These are phyloP conservation scores for Pseudogymnoascus sp. DNA, from an alignment of 2,329 filamentous ascomycete species.

Conservation along the genomic window DNA sequence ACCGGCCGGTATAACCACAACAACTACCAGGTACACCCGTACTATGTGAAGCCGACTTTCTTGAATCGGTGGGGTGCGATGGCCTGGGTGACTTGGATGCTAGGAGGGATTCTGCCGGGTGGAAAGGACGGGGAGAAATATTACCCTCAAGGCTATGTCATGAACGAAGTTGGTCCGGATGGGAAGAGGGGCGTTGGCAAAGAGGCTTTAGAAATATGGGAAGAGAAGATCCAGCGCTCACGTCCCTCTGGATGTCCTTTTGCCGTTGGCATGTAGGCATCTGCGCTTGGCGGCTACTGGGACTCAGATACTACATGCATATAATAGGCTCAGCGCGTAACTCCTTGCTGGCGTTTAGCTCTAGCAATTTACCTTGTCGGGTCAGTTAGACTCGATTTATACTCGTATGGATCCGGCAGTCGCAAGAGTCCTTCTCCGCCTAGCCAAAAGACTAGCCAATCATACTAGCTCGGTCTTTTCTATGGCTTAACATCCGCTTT, in stretches of 20 bases:
- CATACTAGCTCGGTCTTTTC: too few relatives aligned
- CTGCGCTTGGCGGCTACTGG: too few relatives aligned
- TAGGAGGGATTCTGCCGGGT: slow-evolving; percentile 40
- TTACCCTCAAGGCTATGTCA: slow-evolving; percentile 43
- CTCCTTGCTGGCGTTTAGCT: too few relatives aligned
- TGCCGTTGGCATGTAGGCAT: background rate
- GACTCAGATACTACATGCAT: too few relatives aligned
- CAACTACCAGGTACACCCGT: slow-evolving; percentile 54
- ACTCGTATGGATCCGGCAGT: too few relatives aligned
- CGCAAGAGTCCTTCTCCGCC: too few relatives aligned
- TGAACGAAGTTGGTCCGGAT: slow-evolving; percentile 55
- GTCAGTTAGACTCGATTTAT: too few relatives aligned
- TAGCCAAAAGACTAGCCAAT: too few relatives aligned
- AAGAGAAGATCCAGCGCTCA: background rate
- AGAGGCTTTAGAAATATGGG: slow-evolving; percentile 15
- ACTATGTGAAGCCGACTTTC: slow-evolving; percentile 51
- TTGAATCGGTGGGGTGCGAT: slow-evolving; percentile 55
- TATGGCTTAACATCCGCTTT: too few relatives aligned
- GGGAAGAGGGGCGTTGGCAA: slow-evolving; percentile 41
- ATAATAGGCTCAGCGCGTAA: too few relatives aligned
- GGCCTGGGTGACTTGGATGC: slow-evolving; percentile 39
- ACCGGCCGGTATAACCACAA: slow-evolving; percentile 44
- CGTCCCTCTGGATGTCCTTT: background rate
- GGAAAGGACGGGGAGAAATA: slow-evolving; percentile 29
- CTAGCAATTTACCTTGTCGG: too few relatives aligned